Conservation (phyloP, 2,329 filamentous ascomycete species). For the Cladosporium cucumerinum region DNA sequence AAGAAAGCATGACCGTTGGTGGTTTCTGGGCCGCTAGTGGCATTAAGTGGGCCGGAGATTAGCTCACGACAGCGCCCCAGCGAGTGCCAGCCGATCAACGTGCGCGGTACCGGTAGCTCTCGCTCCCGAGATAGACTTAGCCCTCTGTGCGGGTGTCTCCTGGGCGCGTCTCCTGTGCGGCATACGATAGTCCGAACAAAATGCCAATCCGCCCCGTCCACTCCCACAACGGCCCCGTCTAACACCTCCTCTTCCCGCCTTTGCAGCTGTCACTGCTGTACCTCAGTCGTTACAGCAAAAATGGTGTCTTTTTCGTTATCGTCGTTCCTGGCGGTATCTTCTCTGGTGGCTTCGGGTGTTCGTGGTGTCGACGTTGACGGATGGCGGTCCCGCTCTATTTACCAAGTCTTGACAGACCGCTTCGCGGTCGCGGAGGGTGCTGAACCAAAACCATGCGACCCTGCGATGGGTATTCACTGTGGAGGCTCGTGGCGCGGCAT, state of each 20-base stretch:
- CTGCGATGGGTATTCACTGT: conserved; percentile 34
- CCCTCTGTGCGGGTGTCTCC: conserved; percentile 14
- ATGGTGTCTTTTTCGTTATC: conserved; percentile 14
- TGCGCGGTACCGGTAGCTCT: background rate
- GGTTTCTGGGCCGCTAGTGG: background rate
- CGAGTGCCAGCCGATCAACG: conserved; percentile 7
- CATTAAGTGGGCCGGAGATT: conserved; percentile 15
- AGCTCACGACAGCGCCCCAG: conserved; percentile 4
- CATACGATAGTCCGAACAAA: conserved; percentile 13
- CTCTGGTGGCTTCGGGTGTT: conserved; percentile 6
- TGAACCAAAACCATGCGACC: conserved; percentile 44
- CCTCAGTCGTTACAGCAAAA: conserved; percentile 13
- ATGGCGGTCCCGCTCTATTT: conserved; percentile 46
- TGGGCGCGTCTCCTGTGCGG: conserved; percentile 2
- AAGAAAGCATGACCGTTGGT: conserved; percentile 7
- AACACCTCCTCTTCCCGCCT: conserved; percentile 11
- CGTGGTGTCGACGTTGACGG: conserved; percentile 24
- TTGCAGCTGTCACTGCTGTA: conserved; percentile 15
- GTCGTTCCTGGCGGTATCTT: conserved; percentile 5
- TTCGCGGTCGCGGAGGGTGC: conserved; percentile 49
- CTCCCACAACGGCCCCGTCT: background rate
- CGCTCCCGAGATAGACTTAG: conserved; percentile 10
- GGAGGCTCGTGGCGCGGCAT: conserved; percentile 39
- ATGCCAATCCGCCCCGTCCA: conserved; percentile 6
- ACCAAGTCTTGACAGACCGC: conserved; percentile 58